Conservation (phyloP, 192 early-diverging fungal genomes). For the Phycomyces blakesleeanus region DNA sequence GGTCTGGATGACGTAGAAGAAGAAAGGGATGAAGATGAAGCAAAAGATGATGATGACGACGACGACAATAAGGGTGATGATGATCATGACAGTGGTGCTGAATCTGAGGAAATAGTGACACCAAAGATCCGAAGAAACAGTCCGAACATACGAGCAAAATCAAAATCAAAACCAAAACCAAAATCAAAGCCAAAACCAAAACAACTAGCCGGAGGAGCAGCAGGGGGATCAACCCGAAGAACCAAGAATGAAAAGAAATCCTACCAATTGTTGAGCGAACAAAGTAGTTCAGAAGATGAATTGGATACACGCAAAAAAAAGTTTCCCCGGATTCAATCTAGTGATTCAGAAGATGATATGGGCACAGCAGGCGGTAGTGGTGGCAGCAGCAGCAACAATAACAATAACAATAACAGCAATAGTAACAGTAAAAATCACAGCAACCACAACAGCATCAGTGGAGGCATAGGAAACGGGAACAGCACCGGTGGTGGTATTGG, state of each 20-base stretch:
- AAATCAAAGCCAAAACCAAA: too few species aligned
- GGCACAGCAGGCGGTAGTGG: neutral
- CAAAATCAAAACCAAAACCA: too few species aligned
- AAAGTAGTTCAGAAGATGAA: neutral
- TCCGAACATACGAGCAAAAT: too few species aligned
- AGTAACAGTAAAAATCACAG: too few species aligned
- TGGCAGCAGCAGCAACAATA: neutral
- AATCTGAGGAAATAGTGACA: too few species aligned
- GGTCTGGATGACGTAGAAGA: too few species aligned
- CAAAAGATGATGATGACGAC: too few species aligned
- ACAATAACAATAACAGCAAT: too few species aligned
- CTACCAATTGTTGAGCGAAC: neutral
- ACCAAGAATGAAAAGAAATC: neutral
- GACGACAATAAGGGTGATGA: too few species aligned
- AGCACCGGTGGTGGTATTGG: neutral
- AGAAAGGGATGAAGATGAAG: neutral
- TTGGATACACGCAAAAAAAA: neutral
- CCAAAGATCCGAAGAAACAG: too few species aligned
- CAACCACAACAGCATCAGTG: too few species aligned
- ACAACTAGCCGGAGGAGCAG: too few species aligned
- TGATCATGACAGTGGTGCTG: neutral
- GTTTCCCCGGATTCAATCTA: neutral
- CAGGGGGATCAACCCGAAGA: neutral
- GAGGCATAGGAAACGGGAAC: neutral
- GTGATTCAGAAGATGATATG: constrained; percentile 2